A percentile compares a stretch with the other conserved stretches of the same genome.
Evolutionary conservation across 2,329 filamentous ascomycete genomes (phyloP).

Genomic region (Paecilomyces sp.): DNA sequence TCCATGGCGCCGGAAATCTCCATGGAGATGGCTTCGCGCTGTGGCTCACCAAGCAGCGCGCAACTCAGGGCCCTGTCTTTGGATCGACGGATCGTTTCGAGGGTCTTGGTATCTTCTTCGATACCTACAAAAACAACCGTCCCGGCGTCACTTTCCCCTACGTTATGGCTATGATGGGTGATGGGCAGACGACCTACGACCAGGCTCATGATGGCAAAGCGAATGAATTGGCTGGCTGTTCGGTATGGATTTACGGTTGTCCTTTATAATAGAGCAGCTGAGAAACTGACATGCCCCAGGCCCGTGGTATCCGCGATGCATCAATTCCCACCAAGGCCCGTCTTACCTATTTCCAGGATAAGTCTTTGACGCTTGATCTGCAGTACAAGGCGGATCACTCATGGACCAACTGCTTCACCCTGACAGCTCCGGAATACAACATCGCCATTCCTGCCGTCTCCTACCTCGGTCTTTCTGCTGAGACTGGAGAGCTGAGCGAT

Average conservation of each 20-base stretch:
- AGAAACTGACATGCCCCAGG: conserved; percentile 35
- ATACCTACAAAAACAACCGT: conserved; percentile 99
- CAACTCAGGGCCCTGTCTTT: conserved; percentile 73
- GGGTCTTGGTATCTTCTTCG: conserved; percentile 89
- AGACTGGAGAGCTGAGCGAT: conserved; percentile 93
- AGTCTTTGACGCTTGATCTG: conserved; percentile 79
- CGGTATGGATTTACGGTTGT: conserved; percentile 41
- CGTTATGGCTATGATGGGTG: conserved; percentile 96
- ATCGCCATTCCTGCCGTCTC: conserved; percentile 68
- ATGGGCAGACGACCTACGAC: conserved; percentile 83
- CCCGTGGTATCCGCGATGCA: conserved; percentile 77
- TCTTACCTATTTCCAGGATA: conserved; percentile 95
- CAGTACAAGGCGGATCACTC: conserved; percentile 88
- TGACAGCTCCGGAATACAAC: conserved; percentile 53
- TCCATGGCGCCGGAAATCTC: conserved; percentile 79
- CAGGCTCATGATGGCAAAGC: conserved; percentile 91
- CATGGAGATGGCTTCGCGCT: conserved; percentile 96
- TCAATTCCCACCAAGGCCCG: conserved; percentile 74
- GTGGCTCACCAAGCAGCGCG: conserved; percentile 95
- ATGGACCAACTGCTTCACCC: conserved; percentile 85
- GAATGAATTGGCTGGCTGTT: conserved; percentile 89
- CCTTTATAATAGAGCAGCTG: not conserved
- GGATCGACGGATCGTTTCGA: conserved; percentile 84
- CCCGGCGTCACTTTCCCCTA: conserved; percentile 94
- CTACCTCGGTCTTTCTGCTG: conserved; percentile 58